Conservation (phyloP, 305 asterid species). For the Solanum hybrid region DNA sequence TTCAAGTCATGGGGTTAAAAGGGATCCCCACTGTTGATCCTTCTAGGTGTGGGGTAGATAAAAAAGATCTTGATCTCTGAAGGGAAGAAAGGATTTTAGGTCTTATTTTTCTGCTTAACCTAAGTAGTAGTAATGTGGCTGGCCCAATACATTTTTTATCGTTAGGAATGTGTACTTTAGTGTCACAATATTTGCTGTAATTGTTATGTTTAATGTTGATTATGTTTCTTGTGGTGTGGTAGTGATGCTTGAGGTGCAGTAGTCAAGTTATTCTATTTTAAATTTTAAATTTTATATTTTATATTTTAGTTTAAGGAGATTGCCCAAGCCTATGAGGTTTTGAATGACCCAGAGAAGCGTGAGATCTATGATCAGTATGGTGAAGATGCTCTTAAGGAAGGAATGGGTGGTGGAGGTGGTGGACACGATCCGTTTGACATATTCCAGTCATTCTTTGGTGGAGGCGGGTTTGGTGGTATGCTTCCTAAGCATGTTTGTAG, state of each 20-base stretch:
- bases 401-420: constrained; percentile 81
- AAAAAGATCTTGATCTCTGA: neutral
- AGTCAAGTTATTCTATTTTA: neutral
- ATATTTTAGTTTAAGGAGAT: constrained; percentile 68
- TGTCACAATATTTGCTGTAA: neutral
- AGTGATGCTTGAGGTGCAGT: neutral
- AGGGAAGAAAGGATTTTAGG: neutral
- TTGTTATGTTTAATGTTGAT: neutral
- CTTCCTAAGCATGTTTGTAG: neutral
- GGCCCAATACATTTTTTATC: neutral
- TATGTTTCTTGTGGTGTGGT: neutral
- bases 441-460: constrained; percentile 72
- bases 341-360: constrained; percentile 83
- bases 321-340: constrained; percentile 87
- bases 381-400: constrained; percentile 92
- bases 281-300: neutral
- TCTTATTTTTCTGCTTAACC: neutral
- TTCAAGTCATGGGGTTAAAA: neutral
- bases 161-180: neutral
- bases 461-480: constrained; percentile 69
- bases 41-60: neutral
- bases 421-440: constrained; percentile 77
- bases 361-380: constrained; percentile 89
- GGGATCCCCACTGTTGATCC: neutral
- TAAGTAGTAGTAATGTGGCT: neutral